Conservation (phyloP, 2,329 filamentous ascomycete species). For the Claviceps sp. region DNA sequence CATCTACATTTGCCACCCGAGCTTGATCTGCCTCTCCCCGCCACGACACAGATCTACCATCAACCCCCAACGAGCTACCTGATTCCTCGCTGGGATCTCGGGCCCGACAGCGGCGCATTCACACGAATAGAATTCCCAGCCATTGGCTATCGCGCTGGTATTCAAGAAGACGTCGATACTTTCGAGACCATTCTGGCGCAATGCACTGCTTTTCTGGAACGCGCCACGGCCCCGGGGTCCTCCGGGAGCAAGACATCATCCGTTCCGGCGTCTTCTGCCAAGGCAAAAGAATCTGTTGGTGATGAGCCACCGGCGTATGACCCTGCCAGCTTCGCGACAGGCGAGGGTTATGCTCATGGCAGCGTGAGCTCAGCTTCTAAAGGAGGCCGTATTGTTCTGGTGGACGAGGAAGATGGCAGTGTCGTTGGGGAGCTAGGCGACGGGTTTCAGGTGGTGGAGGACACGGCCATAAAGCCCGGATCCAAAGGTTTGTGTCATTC, state of each 20-base stretch:
- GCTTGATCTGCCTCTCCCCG: conserved; percentile 82
- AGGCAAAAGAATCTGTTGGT: conserved; percentile 25
- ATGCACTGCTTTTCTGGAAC: conserved; percentile 89
- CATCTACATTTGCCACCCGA: conserved; percentile 90
- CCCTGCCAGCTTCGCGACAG: conserved; percentile 65
- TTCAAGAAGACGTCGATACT: conserved; percentile 87
- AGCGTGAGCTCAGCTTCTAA: conserved; percentile 40
- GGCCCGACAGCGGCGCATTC: conserved; percentile 77
- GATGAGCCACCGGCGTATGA: conserved; percentile 56
- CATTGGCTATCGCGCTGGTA: conserved; percentile 55
- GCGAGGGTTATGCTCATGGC: conserved; percentile 60
- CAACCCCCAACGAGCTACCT: conserved; percentile 86
- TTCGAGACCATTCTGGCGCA: conserved; percentile 98
- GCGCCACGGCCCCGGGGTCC: conserved; percentile 49
- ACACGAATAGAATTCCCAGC: conserved; percentile 83
- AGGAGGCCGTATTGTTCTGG: conserved; percentile 71
- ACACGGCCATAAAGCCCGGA: conserved; percentile 63
- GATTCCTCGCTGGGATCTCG: conserved; percentile 89
- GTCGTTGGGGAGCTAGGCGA: conserved; percentile 85
- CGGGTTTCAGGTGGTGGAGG: conserved; percentile 68
- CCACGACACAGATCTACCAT: conserved; percentile 94
- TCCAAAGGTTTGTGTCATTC: conserved; percentile 61
- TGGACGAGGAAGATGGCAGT: conserved; percentile 93
- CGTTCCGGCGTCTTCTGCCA: conserved; percentile 16
- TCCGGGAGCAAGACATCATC: conserved; percentile 17